Percentiles rank a stretch among this genome's conserved stretches.
Evolutionary conservation across 2,329 filamentous ascomycete genomes (phyloP).

Genomic region (Neoascochyta sp.): DNA sequence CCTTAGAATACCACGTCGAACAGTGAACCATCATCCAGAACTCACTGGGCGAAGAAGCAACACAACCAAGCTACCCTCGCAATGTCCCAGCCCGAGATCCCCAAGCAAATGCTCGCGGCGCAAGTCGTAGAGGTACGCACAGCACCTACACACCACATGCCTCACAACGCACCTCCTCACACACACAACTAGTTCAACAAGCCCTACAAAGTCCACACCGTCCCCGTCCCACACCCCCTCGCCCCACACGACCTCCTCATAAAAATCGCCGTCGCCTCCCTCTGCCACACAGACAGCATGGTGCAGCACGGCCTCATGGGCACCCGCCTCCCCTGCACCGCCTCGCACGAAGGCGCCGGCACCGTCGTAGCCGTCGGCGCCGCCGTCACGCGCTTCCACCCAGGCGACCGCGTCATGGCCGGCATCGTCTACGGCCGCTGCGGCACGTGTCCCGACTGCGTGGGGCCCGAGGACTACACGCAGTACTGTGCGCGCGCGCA

Average conservation of each 20-base stretch:
- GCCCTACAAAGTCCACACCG: conserved; percentile 52
- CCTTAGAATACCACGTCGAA: no score
- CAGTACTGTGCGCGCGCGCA: conserved; percentile 50
- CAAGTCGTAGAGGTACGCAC: conserved; percentile 46
- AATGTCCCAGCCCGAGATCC: conserved; percentile 29
- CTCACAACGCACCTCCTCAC: no score
- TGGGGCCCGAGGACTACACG: conserved; percentile 45
- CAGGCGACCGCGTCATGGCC: conserved; percentile 56
- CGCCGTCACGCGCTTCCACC: conserved; percentile 42
- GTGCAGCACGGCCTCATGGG: conserved; percentile 50
- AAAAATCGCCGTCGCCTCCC: conserved; percentile 57
- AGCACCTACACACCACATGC: no score
- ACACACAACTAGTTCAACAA: conserved; percentile 45
- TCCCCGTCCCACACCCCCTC: conserved; percentile 49
- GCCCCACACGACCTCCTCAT: conserved; percentile 55
- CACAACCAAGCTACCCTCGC: neutral
- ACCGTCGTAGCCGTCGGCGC: conserved; percentile 51
- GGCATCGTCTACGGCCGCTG: conserved; percentile 54
- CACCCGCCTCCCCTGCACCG: conserved; percentile 49
- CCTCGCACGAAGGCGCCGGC: conserved; percentile 49
- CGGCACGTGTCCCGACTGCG: conserved; percentile 52
- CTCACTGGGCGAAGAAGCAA: no score
- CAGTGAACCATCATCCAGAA: no score
- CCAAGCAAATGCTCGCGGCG: conserved; percentile 47
- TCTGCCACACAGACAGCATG: conserved; percentile 62